Evolutionary conservation across 495 filamentous ascomycete species (phyloP), one percentile per base, ranked within the genome.

Genomic region (Podospora conica): DNA sequence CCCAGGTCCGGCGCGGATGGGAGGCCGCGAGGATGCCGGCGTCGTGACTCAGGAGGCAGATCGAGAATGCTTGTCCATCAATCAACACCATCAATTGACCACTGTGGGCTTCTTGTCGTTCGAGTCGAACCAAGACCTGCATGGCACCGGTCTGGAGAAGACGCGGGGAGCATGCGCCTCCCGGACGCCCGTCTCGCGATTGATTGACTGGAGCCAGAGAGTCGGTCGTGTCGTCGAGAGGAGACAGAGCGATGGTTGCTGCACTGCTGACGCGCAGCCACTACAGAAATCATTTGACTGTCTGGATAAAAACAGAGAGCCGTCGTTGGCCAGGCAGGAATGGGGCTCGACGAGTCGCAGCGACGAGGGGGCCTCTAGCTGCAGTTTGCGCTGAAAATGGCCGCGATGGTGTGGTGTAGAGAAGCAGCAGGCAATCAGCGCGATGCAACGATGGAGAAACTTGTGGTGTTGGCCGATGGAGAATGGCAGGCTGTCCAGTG

Each of bases 221-320:
- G 33, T 48, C 33, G 33, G 33, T 48, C 33, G 33, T 8, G 40
- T 48, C 40, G 40, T 48, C 40, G 40, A 48, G 40, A 23, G 53
- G 23, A 20, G 20, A 27, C 24, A 21, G 53, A n/a, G 61, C 25
- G 55, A 55, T 8, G 61, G 12, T 22, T 61, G 21, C 60, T 61
- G 60, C 60, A 22, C 40, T 48, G 63, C 63, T 64, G 63, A 64
- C 63, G 54, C 55, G 63, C 63, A 64, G 63, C 54, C 23, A 48
- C 7, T 58, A n/a, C 9, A 25, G 23, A 48, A 64, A 64, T 64
- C 63, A 64, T 57, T 64, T 64, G 63, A 64, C 55, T 20, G 53
- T 55, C 61, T 40, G 63, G 24, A 27, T 18, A 29, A 53, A 63
- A 63, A 23, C n/a, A 25, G 25, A 21, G 18, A 12, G 10, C 18